A percentile compares a stretch with the other conserved stretches of the same genome.
phyloP scores from a whole-genome alignment of 352 stramenopile genomes.

The Phytopythium delawarense region DNA sequence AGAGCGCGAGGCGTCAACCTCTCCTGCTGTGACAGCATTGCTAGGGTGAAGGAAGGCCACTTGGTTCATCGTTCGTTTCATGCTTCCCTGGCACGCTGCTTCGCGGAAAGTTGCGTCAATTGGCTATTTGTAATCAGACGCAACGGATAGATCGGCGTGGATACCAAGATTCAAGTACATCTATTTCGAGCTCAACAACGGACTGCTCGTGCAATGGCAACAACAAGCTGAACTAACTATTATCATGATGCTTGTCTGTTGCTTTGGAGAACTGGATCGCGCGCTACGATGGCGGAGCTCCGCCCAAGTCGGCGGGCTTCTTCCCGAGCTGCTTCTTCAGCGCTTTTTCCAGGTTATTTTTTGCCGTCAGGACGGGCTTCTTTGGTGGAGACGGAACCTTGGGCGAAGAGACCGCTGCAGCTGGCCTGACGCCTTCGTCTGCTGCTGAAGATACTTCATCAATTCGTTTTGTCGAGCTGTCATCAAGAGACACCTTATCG shows the following conservation, averaged over 20 bases:
- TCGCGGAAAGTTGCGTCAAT: conserved; percentile 3
- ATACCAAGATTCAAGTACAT: neutral
- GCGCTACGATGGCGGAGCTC: neutral
- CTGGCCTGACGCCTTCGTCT: neutral
- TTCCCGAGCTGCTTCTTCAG: conserved; percentile 35
- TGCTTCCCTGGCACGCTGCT: conserved; percentile 2
- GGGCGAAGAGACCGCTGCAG: neutral
- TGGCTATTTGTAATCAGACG: conserved; percentile 9
- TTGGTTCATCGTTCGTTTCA: neutral
- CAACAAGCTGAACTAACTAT: no score
- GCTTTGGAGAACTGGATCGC: neutral
- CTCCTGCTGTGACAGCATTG: no score
- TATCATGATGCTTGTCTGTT: no score
- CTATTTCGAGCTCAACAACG: neutral
- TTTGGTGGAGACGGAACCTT: conserved; percentile 7
- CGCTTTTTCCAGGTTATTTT: conserved; percentile 38
- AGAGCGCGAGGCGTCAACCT: neutral
- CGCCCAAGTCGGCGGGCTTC: neutral
- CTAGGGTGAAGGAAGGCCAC: no score
- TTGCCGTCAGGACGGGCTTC: conserved; percentile 11
- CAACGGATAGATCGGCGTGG: conserved; percentile 2
- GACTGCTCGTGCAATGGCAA: neutral
- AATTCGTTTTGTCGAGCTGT: neutral
- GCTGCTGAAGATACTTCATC: neutral
- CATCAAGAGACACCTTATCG: neutral